A percentile compares a stretch with the other conserved stretches of the same genome.
Conservation (phyloP, 2,329 filamentous ascomycete genomes). For the Dothistroma pini region DNA sequence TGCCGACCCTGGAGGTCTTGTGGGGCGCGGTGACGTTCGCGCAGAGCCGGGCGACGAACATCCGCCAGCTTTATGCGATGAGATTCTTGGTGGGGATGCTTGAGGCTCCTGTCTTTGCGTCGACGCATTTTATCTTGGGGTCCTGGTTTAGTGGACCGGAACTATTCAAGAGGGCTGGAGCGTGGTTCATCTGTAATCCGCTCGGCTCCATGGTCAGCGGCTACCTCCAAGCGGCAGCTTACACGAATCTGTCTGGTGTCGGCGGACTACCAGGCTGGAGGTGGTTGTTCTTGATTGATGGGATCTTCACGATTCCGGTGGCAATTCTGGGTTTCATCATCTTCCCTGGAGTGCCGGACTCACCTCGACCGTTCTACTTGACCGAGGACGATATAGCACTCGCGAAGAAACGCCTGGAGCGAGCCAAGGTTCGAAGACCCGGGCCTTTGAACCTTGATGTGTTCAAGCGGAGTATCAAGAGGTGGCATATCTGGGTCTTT, state of each 20-base stretch:
- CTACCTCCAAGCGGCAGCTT: constrained; percentile 56
- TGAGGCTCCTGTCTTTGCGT: constrained; percentile 56
- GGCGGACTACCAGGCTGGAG: constrained; percentile 54
- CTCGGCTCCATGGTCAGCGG: constrained; percentile 60
- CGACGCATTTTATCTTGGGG: constrained; percentile 58
- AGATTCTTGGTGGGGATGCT: constrained; percentile 48
- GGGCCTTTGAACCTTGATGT: constrained; percentile 7
- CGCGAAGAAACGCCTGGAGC: constrained; percentile 3
- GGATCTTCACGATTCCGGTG: constrained; percentile 44
- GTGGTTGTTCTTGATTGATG: constrained; percentile 52
- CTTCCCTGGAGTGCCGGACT: constrained; percentile 11
- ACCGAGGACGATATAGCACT: constrained; percentile 1
- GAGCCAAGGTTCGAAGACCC: constrained; percentile 7
- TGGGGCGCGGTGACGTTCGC: constrained; percentile 42
- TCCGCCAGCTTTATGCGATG: constrained; percentile 40
- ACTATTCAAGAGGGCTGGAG: constrained; percentile 56
- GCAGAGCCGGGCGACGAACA: constrained; percentile 38
- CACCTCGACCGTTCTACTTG: constrained; percentile 4
- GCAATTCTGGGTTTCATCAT: constrained; percentile 10
- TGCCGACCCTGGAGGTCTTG: constrained; percentile 40
- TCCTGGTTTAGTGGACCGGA: constrained; percentile 61
- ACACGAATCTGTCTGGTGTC: constrained; percentile 43
- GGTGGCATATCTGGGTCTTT: constrained; percentile 13
- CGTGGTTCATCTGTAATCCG: constrained; percentile 57
- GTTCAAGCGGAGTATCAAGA: constrained; percentile 7